Evolutionary conservation across 805 yeast species (phyloP), one percentile per base, ranked within the genome.

Genomic region (Sungouiella thailandica): DNA sequence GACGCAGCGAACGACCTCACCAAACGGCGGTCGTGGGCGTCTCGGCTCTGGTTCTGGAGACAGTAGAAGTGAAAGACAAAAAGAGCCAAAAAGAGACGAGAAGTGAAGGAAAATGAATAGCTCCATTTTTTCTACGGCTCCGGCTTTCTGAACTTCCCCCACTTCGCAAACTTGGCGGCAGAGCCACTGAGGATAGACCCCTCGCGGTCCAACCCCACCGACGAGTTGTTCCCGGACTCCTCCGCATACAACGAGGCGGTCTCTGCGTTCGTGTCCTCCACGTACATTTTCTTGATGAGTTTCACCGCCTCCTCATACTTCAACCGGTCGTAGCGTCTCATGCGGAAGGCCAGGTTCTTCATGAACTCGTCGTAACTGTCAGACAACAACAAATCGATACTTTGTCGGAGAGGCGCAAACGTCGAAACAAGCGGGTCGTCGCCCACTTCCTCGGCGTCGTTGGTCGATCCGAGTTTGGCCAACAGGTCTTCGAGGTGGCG

Each of bases 351-450:
- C 3, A 68, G 55, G 45, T 63, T 63, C 43, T 80, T 76, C 45
- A 66, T 71, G 57, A 78, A 87, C 24, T 75, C 83, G 18, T 79
- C 84, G 37, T 74, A 61, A 41, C 75, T 72, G 10, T 83, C 85
- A 15, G 73, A 68, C 44, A 76, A 71, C 44, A 93, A 62, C 38
- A 90, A 60, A 40, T 81, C 80, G 18, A 90, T 77, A 36, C 83
- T 74, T 60, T 90, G 97, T 43, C 88, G 73, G 36, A 89, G 70
- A 48, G 84, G 93, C 5, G 78, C 69, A 45, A 87, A 83, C 29
- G 90, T 83, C 7, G 87, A 77, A 39, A 79, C 78, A 28, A 85
- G 60, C 0, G 85, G 77, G 27, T 70, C 74, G 19, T 62, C 60
- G 2, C 65, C 63, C 37, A 56, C 56, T 17, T 44, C 41, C 3